Conservation (phyloP, 179 eudicot genomes). For the Beta lomatogona region DNA sequence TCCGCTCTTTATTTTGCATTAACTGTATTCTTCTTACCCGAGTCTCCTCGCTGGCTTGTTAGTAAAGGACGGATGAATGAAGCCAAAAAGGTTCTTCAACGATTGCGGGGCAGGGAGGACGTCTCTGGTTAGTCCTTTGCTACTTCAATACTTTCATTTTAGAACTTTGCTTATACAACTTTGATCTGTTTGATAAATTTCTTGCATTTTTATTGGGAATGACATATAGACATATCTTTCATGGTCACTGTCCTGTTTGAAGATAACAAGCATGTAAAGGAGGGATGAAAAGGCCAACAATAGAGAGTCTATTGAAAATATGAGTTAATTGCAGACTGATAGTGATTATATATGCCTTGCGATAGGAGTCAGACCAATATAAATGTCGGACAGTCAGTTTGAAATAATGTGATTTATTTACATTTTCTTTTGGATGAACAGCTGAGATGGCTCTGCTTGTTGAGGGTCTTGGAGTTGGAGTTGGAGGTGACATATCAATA, state of each 20-base stretch:
- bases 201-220: neutral
- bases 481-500: constrained; percentile 63
- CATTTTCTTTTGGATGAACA: constrained; percentile 33
- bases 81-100: constrained; percentile 80
- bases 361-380: neutral
- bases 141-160: neutral
- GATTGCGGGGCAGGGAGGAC: constrained; percentile 75
- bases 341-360: neutral
- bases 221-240: neutral
- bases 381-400: neutral
- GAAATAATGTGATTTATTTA: constrained; percentile 15
- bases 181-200: neutral
- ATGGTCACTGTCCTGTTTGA: neutral
- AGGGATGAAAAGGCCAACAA: neutral
- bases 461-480: constrained; percentile 77
- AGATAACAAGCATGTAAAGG: neutral
- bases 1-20: constrained; percentile 56
- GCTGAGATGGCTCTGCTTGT: constrained; percentile 88
- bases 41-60: constrained; percentile 97
- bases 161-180: neutral
- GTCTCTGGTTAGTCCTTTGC: constrained; percentile 65
- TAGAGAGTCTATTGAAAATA: neutral
- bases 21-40: constrained; percentile 74
- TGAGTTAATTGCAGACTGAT: neutral
- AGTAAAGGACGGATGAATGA: constrained; percentile 86